phyloP scores from a whole-genome alignment of 371 early-diverging fungal species.

The Syncephalis fuscata region DNA sequence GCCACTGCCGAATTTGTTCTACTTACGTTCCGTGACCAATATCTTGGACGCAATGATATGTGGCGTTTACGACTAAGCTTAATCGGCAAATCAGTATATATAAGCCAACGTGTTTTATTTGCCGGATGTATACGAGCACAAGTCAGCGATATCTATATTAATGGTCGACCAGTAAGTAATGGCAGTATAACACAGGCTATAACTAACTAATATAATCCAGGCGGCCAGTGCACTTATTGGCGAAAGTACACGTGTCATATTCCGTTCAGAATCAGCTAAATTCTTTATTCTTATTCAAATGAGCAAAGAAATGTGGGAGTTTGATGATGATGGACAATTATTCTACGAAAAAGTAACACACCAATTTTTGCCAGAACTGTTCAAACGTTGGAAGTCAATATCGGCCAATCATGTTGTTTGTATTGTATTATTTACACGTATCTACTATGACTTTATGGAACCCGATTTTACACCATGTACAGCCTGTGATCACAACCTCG shows the following conservation, averaged over 20 bases:
- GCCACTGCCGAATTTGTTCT: slow-evolving; percentile 70
- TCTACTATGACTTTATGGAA: slow-evolving; percentile 45
- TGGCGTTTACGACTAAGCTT: slow-evolving; percentile 71
- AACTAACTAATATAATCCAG: slow-evolving; percentile 14
- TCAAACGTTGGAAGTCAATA: slow-evolving; percentile 65
- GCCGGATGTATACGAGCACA: slow-evolving; percentile 64
- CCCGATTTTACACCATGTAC: slow-evolving; percentile 26
- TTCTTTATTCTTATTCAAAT: slow-evolving; percentile 89
- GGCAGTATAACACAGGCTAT: not conserved
- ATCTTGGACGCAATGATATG: slow-evolving; percentile 87
- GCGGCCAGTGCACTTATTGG: slow-evolving; percentile 59
- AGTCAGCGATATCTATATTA: slow-evolving; percentile 62
- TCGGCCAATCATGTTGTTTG: slow-evolving; percentile 92
- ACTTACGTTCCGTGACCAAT: slow-evolving; percentile 79
- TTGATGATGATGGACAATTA: slow-evolving; percentile 89
- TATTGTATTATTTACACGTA: slow-evolving; percentile 80
- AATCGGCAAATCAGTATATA: slow-evolving; percentile 51
- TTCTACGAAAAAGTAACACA: slow-evolving; percentile 82
- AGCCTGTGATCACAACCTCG: slow-evolving; percentile 21
- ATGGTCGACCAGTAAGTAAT: slow-evolving; percentile 34
- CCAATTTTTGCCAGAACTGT: slow-evolving; percentile 79
- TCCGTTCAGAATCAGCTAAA: slow-evolving; percentile 86
- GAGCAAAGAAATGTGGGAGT: slow-evolving; percentile 93
- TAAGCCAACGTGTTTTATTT: slow-evolving; percentile 55
- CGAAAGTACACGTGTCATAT: slow-evolving; percentile 67